Evolutionary conservation across 2,329 filamentous ascomycete species (phyloP).

Genomic region (Cercospora sp.): DNA sequence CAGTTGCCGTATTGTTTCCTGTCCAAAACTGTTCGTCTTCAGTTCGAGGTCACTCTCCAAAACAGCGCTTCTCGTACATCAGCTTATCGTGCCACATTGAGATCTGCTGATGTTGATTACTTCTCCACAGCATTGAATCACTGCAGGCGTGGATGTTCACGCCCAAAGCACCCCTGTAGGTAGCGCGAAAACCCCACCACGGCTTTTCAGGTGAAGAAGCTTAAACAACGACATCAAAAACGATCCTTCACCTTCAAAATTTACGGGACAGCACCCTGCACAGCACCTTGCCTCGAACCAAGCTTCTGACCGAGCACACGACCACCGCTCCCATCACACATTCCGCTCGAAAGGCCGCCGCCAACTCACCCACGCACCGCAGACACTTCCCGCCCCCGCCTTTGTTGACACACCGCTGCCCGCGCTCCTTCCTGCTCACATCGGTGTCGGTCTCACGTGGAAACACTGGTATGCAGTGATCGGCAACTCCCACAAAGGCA

Average conservation of each 20-base stretch:
- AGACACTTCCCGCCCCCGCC: neutral
- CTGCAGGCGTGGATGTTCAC: neutral
- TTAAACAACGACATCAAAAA: neutral
- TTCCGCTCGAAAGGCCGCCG: neutral
- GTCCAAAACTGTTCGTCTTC: neutral
- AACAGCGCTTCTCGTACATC: neutral
- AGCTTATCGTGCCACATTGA: neutral
- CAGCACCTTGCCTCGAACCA: neutral
- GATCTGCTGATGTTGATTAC: neutral
- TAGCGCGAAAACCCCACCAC: neutral
- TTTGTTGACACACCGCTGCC: neutral
- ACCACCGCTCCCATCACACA: neutral
- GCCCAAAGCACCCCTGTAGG: neutral
- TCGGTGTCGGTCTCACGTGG: neutral
- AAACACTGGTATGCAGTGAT: conserved; percentile 18
- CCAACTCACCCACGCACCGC: neutral
- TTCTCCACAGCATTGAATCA: neutral
- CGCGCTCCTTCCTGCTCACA: neutral
- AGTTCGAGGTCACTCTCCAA: neutral
- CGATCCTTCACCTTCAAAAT: neutral
- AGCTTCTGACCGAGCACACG: neutral
- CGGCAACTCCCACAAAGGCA: conserved; percentile 10
- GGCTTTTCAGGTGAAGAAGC: neutral
- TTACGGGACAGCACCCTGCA: neutral
- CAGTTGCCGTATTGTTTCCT: neutral